Percentiles rank a stretch among this genome's conserved stretches.
phyloP scores from a whole-genome alignment of 805 yeast species.

The Cyberlindnera bimundalis region DNA sequence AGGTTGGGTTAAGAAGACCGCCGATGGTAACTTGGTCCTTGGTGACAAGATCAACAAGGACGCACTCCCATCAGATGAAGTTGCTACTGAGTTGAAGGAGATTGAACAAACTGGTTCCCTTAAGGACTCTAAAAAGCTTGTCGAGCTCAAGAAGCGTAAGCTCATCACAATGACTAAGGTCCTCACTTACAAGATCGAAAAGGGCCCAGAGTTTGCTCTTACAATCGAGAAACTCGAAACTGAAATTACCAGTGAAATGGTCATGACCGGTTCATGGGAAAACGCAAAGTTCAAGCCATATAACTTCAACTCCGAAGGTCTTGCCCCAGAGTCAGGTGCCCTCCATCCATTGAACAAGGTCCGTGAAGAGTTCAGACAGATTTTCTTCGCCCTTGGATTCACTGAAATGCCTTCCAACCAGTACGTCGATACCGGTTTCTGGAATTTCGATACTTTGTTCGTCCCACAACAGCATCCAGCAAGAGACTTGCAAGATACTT shows the following conservation, averaged over 20 bases:
- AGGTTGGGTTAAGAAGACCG: constrained; percentile 91
- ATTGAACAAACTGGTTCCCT: constrained; percentile 56
- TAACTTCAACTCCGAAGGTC: constrained; percentile 94
- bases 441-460: constrained; percentile 95
- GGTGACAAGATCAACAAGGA: constrained; percentile 50
- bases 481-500: constrained; percentile 97
- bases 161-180: constrained; percentile 67
- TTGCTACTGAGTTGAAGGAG: constrained; percentile 58
- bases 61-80: constrained; percentile 57
- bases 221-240: constrained; percentile 83
- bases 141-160: constrained; percentile 93
- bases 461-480: constrained; percentile 99
- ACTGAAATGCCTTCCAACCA: constrained; percentile 99
- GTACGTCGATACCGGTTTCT: constrained; percentile 96
- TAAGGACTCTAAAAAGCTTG: constrained; percentile 59
- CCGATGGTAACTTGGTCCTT: constrained; percentile 27
- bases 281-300: constrained; percentile 85
- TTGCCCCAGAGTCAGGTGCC: constrained; percentile 83
- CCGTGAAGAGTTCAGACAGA: constrained; percentile 95
- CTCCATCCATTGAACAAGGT: constrained; percentile 96
- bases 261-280: constrained; percentile 78
- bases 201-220: constrained; percentile 82
- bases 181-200: constrained; percentile 69
- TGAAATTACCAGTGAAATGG: constrained; percentile 93
- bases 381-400: constrained; percentile 97